Conservation (phyloP, 495 filamentous ascomycete species). For the Penicillium arizonense region DNA sequence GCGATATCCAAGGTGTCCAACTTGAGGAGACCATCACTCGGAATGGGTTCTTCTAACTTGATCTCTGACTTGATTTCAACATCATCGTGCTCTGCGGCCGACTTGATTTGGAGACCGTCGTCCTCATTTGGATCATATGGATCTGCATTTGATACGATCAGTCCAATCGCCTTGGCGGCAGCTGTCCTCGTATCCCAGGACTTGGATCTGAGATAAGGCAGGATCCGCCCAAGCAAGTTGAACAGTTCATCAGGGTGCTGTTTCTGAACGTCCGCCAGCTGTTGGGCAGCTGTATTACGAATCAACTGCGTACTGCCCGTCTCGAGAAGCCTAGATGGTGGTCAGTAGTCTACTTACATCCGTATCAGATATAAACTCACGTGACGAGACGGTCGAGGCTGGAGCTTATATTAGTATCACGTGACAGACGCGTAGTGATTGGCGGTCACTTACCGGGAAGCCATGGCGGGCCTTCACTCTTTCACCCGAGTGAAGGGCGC, state of each 20-base stretch:
- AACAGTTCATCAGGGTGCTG: conserved; percentile 96
- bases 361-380: conserved; percentile 55
- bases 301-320: conserved; percentile 93
- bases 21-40: conserved; percentile 56
- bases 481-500: conserved; percentile 27
- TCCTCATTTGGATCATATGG: conserved; percentile 82
- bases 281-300: conserved; percentile 92
- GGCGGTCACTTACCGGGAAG: conserved; percentile 49
- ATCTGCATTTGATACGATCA: conserved; percentile 87
- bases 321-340: conserved; percentile 73
- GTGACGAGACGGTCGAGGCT: conserved; percentile 92
- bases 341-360: conserved; percentile 22
- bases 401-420: conserved; percentile 34
- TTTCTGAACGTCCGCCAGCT: conserved; percentile 96
- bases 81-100: conserved; percentile 51
- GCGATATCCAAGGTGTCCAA: conserved; percentile 74
- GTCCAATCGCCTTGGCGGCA: conserved; percentile 86
- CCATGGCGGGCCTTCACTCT: conserved; percentile 44
- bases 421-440: conserved; percentile 30
- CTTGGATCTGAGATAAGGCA: conserved; percentile 87
- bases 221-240: conserved; percentile 91
- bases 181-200: conserved; percentile 95
- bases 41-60: conserved; percentile 29
- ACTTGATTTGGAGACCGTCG: conserved; percentile 50
- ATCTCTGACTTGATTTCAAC: conserved; percentile 47